Evolutionary conservation across 495 filamentous ascomycete genomes (phyloP).

Genomic region (Penicillium diatomitis): DNA sequence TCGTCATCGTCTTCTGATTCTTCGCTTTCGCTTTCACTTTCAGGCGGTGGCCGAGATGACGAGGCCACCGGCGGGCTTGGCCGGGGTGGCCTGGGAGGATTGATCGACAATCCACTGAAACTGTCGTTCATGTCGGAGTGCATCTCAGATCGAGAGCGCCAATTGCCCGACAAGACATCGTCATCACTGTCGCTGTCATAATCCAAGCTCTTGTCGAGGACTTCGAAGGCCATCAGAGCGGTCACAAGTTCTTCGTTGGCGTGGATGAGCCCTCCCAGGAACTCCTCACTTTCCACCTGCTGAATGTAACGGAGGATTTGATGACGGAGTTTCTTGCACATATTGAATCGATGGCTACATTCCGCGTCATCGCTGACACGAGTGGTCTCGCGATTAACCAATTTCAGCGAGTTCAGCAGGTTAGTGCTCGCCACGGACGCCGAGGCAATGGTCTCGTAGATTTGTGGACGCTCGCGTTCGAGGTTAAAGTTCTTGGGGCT

Average conservation of each 20-base stretch:
- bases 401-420: constrained; percentile 77
- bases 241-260: constrained; percentile 80
- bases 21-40: constrained; percentile 38
- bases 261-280: constrained; percentile 69
- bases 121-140: constrained; percentile 25
- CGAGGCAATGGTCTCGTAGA: constrained; percentile 75
- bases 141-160: constrained; percentile 21
- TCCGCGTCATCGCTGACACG: constrained; percentile 77
- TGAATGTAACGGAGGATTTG: constrained; percentile 86
- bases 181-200: constrained; percentile 92
- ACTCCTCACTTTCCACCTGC: constrained; percentile 72
- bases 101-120: constrained; percentile 34
- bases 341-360: constrained; percentile 69
- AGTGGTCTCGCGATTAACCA: constrained; percentile 83
- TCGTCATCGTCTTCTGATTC: constrained; percentile 53
- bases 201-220: constrained; percentile 89
- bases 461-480: constrained; percentile 75
- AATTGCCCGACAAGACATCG: constrained; percentile 29
- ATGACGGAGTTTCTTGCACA: constrained; percentile 73
- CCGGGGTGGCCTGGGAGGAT: constrained; percentile 34
- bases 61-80: constrained; percentile 26
- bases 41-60: constrained; percentile 16
- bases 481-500: constrained; percentile 58
- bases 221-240: constrained; percentile 91
- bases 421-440: constrained; percentile 85